Percentiles rank a stretch among this genome's conserved stretches.
Evolutionary conservation across 305 asterid species (phyloP).

Genomic region (Ruellia speciosa): DNA sequence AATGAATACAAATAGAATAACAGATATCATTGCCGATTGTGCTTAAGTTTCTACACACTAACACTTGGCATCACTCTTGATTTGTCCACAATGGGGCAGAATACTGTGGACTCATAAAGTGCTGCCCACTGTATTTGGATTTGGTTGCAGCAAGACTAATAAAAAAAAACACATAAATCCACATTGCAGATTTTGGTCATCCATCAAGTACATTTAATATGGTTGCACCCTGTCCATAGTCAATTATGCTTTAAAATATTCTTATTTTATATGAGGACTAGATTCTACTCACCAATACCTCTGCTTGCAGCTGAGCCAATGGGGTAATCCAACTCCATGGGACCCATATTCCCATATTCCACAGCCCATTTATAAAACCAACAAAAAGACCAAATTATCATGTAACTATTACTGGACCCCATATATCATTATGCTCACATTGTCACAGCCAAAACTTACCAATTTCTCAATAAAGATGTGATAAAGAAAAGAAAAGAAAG

Average conservation of each 20-base stretch:
- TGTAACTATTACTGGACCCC: constrained; percentile 25
- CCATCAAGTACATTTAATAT: constrained; percentile 29
- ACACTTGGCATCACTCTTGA: constrained; percentile 22
- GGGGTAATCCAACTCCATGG: constrained; percentile 33
- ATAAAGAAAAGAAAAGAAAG: neutral
- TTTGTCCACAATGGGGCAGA: constrained; percentile 21
- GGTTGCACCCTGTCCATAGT: constrained; percentile 33
- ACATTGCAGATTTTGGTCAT: constrained; percentile 21
- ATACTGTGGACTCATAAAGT: constrained; percentile 28
- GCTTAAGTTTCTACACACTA: constrained; percentile 14
- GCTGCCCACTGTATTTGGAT: constrained; percentile 29
- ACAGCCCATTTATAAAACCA: neutral
- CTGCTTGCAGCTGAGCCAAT: constrained; percentile 33
- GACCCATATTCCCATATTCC: constrained; percentile 33
- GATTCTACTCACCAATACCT: constrained; percentile 28
- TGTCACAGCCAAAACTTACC: constrained; percentile 14
- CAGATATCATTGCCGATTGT: neutral
- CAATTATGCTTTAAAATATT: constrained; percentile 29
- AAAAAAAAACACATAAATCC: constrained; percentile 12
- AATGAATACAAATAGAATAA: neutral
- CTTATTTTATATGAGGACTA: constrained; percentile 29
- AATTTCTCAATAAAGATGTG: constrained; percentile 4
- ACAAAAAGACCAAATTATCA: neutral
- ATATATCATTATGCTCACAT: constrained; percentile 18
- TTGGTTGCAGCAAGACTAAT: constrained; percentile 14